phyloP scores from a whole-genome alignment of 495 filamentous ascomycete genomes.

The Aspergillus bertholletiae region DNA sequence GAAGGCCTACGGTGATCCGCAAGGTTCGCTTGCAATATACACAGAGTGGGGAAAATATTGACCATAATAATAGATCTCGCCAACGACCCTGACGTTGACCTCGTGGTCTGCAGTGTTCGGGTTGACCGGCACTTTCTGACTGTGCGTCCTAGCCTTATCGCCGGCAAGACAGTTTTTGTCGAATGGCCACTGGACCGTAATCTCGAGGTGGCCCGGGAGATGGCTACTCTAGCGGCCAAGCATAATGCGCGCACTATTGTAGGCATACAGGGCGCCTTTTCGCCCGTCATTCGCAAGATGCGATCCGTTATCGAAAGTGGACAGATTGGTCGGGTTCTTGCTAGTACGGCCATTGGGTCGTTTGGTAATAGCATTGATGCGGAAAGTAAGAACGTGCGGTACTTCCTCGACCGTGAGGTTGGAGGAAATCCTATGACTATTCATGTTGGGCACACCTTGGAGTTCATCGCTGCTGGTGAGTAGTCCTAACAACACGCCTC shows the following conservation, averaged over 20 bases:
- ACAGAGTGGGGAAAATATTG: background rate
- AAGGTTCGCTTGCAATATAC: slow-evolving; percentile 1
- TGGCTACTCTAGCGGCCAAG: background rate
- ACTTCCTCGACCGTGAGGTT: slow-evolving; percentile 4
- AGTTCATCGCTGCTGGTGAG: slow-evolving; percentile 2
- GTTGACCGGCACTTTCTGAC: slow-evolving; percentile 47
- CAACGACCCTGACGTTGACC: slow-evolving; percentile 51
- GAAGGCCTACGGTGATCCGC: slow-evolving; percentile 49
- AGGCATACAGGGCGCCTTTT: slow-evolving; percentile 4
- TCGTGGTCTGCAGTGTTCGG: slow-evolving; percentile 42
- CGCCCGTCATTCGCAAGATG: slow-evolving; percentile 2
- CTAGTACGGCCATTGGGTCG: background rate
- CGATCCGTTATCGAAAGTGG: background rate
- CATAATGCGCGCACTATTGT: slow-evolving; percentile 2
- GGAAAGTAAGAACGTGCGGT: slow-evolving; percentile 1
- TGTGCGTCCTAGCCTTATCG: slow-evolving; percentile 43
- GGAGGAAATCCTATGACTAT: slow-evolving; percentile 10
- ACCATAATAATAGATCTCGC: slow-evolving; percentile 34
- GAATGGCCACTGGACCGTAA: slow-evolving; percentile 53
- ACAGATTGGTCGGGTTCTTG: slow-evolving; percentile 1
- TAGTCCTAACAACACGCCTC: background rate
- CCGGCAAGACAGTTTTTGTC: slow-evolving; percentile 55
- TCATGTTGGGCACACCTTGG: slow-evolving; percentile 2
- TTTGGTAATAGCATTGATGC: slow-evolving; percentile 1
- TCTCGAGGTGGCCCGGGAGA: slow-evolving; percentile 1